Base-by-base conservation (phyloP, 345 rosid species). In the Gossypium raimondii region DNA sequence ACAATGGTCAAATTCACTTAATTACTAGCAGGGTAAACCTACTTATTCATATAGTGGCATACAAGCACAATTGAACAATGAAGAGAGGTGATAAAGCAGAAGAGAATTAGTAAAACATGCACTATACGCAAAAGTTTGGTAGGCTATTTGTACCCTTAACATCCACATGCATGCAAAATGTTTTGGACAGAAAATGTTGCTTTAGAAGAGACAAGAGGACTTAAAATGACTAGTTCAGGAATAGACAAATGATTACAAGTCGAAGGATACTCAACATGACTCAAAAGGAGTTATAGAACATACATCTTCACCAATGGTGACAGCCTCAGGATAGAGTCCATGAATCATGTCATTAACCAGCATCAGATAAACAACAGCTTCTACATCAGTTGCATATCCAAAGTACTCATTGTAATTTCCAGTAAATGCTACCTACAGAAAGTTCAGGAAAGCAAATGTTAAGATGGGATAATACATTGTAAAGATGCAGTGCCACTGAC, bases 301-400 rank as follows among this genome's bases (percentile, higher is more conserved):
- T 59, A 91, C 97, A 92, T 94, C 98, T 91, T 94, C 98, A 61
- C 98, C 98, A 53, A 94, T 81, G 72, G 87, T 78, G 77, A 91
- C 82, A 77, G 97, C 98, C 73, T 91, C 93, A 16, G 98, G 98
- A 85, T 85, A 94, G 75, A 94, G 91, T 67, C 93, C 97, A 74
- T 89, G 98, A 81, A 94, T 92, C 87, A 94, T 48, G 80, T 92
- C 97, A 77, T 94, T 94, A 70, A 89, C 97, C 83, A 94, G 87
- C 98, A 94, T 92, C 82, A 94, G 86, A 78, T 91, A 94, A 67
- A 89, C 85, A 80, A 91, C 89, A 76, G 97, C 97, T 80, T 92
- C 97, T 66, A 94, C 87, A 77, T 94, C 98, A 73, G 98, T 94
- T 56, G 92, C 87, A 74, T 27, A 86, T 79, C 98, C 98, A 75